phyloP scores from a whole-genome alignment of 192 early-diverging fungal species.

The Entomortierella chlamydospora region DNA sequence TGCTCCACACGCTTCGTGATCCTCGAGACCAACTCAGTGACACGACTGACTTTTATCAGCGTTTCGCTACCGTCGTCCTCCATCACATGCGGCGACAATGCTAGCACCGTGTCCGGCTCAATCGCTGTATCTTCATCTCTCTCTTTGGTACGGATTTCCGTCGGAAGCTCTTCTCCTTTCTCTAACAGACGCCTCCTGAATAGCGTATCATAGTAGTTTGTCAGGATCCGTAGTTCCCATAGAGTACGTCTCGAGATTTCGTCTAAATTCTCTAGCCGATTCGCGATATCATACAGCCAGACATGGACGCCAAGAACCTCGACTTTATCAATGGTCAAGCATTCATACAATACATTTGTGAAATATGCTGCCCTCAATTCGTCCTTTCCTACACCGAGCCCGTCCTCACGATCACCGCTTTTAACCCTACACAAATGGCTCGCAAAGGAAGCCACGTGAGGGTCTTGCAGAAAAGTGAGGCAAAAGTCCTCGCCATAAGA shows the following conservation, averaged over 20 bases:
- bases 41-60: conserved; percentile 24
- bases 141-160: background rate
- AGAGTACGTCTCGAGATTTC: conserved; percentile 27
- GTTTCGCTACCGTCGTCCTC: conserved; percentile 52
- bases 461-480: conserved; percentile 41
- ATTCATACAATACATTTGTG: conserved; percentile 62
- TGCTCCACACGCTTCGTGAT: conserved; percentile 36
- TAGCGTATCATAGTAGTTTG: conserved; percentile 35
- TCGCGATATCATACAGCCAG: conserved; percentile 52
- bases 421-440: conserved; percentile 38
- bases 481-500: conserved; percentile 38
- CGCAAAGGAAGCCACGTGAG: conserved; percentile 56
- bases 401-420: conserved; percentile 1
- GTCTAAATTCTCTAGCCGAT: conserved; percentile 20
- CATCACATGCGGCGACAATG: conserved; percentile 3
- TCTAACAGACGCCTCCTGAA: conserved; percentile 9
- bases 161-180: background rate
- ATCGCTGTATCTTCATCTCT: background rate
- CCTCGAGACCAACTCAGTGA: conserved; percentile 28
- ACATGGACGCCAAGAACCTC: conserved; percentile 61
- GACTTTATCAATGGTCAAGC: conserved; percentile 61
- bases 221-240: conserved; percentile 37
- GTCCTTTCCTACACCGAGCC: conserved; percentile 25
- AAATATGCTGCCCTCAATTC: conserved; percentile 50
- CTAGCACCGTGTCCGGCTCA: background rate